Evolutionary conservation across 129 eudicot species (phyloP), one percentile per base, ranked within the genome.

Genomic region (Kitagawia praeruptora): DNA sequence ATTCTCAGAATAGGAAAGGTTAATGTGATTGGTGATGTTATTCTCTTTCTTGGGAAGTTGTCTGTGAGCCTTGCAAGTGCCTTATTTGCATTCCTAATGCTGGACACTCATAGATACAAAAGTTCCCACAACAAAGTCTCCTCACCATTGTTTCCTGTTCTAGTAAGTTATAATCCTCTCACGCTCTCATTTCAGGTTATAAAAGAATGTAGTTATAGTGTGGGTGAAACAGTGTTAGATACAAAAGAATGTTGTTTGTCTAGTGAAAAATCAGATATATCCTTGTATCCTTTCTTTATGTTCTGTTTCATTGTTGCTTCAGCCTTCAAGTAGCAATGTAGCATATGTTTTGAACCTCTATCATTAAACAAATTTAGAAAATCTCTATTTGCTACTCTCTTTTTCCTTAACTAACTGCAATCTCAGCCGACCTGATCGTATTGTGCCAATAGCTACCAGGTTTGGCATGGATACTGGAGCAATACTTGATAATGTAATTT

Each of bases 21-120:
- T 84, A 95, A 95, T 78, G 97, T 95, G 28, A 90, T 92, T 51
- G 99, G 99, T 56, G 99, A 95, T 70, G 96, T 95, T 74, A 90
- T 92, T 76, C 90, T 95, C 71, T 90, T 91, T 77, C 96, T 95
- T 39, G 99, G 97, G 39, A 95, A 92, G 84, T 88, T 95, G 10
- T 92, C 97, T 81, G 96, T 95, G 61, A 95, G 99, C 85, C 92
- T 95, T 9, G 86, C 94, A 8, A 92, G 98, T 81, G 92, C 97
- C 16, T 89, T 95, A 80, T 95, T 95, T 37, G 93, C 92, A 19
- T 95, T 92, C 73, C 89, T 95, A 21, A 92, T 95, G 98, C 73
- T 95, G 91, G 96, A 95, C 78, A 89, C 96, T 64, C 92, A 92
- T 81, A 92, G 82, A 78, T 95, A 90, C 80, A 87, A 84, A 79